Base-by-base conservation (phyloP, 202 grass and related monocot genomes). In the Saccharum hybrid region DNA sequence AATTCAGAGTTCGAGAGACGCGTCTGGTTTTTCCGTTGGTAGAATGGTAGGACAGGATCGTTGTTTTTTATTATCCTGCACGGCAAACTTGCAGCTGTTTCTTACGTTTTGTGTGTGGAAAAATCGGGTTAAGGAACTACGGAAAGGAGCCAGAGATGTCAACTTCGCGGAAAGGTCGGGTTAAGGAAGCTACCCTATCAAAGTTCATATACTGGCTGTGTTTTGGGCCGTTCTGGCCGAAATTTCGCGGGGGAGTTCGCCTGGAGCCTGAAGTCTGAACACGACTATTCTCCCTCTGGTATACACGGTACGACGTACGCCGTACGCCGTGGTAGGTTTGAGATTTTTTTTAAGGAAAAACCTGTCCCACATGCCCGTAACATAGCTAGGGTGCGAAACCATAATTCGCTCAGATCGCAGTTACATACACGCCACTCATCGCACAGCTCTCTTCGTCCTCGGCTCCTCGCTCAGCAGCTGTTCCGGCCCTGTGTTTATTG, bases 1-100 rank as follows among this genome's bases (percentile, higher is more conserved):
- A 7, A 18, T 71, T 40, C 23, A 42, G 15, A 39, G 46, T 42
- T 78, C 8, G 5, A 5, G 13, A 90, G 26, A 26, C 74, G 84
- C 88, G 84, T 38, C 61, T 74, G 11, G 1, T 62, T 77, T 65
- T 57, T 67, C 16, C 10, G 19, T 69, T 76, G 37, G 5, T 3
- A 8, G 2, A 45, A 45, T 43, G 10, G 41, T 43, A 43, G 42
- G 30, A n/a, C 22, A 19, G 8, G n/a, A 9, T 45, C 23, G 10
- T 13, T 2, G 6, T 42, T 78, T 70, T 28, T 4, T 28, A 64
- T 49, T 49, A 3, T n/a, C 15, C 57, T 31, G 38, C 19, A 51
- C 39, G 31, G 41, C 21, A 38, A 72, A 54, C 21, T 41, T 8
- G 7, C 14, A n/a, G 23, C 15, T 61, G 30, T 3, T 39, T 49